Conservation (phyloP, 2,329 filamentous ascomycete genomes). For the Davidsoniella virescens region DNA sequence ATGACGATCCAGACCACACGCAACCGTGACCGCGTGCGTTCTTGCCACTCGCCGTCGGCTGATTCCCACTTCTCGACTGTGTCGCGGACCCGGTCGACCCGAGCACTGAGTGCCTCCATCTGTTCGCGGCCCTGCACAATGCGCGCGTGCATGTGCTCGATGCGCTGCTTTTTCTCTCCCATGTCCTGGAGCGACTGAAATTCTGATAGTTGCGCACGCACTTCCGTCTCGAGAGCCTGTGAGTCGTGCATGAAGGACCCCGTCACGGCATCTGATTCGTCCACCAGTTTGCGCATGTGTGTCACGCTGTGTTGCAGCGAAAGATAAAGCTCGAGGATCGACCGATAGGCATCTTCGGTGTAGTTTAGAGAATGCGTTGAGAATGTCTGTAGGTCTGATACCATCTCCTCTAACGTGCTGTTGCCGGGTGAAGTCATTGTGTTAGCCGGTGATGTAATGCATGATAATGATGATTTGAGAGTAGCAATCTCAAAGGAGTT, state of each 20-base stretch:
- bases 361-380: slow-evolving; percentile 46
- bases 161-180: slow-evolving; percentile 45
- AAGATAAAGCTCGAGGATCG: slow-evolving; percentile 52
- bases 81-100: slow-evolving; percentile 47
- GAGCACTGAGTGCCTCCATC: slow-evolving; percentile 40
- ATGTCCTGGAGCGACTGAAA: slow-evolving; percentile 41
- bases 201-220: slow-evolving; percentile 35
- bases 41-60: slow-evolving; percentile 51
- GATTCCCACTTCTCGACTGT: slow-evolving; percentile 52
- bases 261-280: slow-evolving; percentile 40
- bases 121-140: slow-evolving; percentile 43
- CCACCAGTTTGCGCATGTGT: slow-evolving; percentile 50
- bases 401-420: slow-evolving; percentile 11
- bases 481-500: not conserved
- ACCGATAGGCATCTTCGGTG: slow-evolving; percentile 60
- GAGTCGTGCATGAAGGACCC: slow-evolving; percentile 44
- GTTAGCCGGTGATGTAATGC: not conserved
- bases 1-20: slow-evolving; percentile 47
- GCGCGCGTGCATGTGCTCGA: slow-evolving; percentile 44
- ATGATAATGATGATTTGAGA: not conserved
- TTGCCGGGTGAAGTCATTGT: not conserved
- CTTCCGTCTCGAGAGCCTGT: slow-evolving; percentile 40
- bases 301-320: slow-evolving; percentile 47
- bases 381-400: slow-evolving; percentile 32
- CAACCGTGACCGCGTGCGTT: slow-evolving; percentile 46